Base-by-base conservation (phyloP, 2,329 filamentous ascomycete genomes). In the Arthroderma sp. region DNA sequence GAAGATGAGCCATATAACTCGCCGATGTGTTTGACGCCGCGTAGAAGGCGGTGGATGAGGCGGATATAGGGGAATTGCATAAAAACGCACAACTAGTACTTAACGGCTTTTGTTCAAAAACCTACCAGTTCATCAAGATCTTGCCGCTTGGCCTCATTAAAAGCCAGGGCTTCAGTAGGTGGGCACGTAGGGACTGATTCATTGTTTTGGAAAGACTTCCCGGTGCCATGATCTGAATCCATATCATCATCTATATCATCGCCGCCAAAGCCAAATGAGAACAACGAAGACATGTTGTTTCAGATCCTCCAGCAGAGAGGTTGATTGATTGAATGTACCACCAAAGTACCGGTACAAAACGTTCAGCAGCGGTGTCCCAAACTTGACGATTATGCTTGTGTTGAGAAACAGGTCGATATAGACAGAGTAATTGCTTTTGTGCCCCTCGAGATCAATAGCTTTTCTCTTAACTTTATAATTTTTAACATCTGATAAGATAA, bases 61-160 rank as follows among this genome's bases (percentile, higher is more conserved):
- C 3, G 15, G 15, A 22, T 22, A 22, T 22, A 22, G 15, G 15
- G 15, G 15, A 22, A 22, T 22, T 22, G 15, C 15, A 22, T 1
- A 22, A 22, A 22, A 22, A 22, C 15, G 15, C 15, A 22, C 15
- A 22, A 22, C 15, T 22, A 22, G 15, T 22, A 22, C 15, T 22
- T 22, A 3, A 22, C 15, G 15, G 15, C 15, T 22, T 1, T 22
- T 22, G 15, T 22, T 3, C 15, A 22, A 22, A 22, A 28, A 68
- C 66, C 55, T 63, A 73, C 71, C 65, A 71, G 56, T 38, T 72
- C 68, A 45, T 66, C 57, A 47, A 73, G 53, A 43, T 64, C 59
- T 60, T 71, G 68, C 51, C 58, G 60, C 48, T 54, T 58, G 11
- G 69, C 43, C 42, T 49, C 44, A 15, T 36, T 30, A 29, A 47